Evolutionary conservation across 441 rosid genomes (phyloP).

Genomic region (Erysimum pusillum): DNA sequence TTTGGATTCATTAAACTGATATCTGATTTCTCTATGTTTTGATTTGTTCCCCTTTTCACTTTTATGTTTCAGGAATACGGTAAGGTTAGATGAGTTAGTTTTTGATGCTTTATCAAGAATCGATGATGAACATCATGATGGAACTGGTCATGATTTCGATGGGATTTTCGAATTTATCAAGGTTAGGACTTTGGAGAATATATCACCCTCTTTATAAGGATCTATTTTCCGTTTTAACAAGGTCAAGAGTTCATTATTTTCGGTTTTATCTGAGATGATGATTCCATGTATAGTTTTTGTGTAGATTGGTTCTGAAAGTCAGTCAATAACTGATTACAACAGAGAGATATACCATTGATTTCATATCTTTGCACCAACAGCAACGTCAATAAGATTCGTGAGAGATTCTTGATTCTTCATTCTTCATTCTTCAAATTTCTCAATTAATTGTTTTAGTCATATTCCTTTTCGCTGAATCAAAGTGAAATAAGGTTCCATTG

Average conservation of each 20-base stretch:
- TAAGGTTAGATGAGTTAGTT: conserved; percentile 46
- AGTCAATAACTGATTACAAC: neutral
- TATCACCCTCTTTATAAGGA: neutral
- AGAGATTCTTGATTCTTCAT: too few species aligned
- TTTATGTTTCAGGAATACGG: conserved; percentile 14
- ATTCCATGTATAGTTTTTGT: neutral
- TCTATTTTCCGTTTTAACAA: conserved; percentile 3
- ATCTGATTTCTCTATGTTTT: neutral
- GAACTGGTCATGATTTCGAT: conserved; percentile 54
- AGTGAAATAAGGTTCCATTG: too few species aligned
- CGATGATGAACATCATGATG: conserved; percentile 35
- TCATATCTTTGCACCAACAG: too few species aligned
- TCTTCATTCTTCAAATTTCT: too few species aligned
- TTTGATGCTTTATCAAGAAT: conserved; percentile 58
- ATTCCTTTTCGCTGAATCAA: too few species aligned
- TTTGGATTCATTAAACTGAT: neutral
- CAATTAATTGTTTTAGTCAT: too few species aligned
- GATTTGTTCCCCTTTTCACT: neutral
- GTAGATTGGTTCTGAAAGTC: neutral
- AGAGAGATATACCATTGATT: neutral
- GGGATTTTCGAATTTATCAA: conserved; percentile 54
- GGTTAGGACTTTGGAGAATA: conserved; percentile 55
- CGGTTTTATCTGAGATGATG: neutral
- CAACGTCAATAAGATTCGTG: too few species aligned
- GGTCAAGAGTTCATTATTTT: neutral